Base-by-base conservation (phyloP, 768 basidiomycete genomes). In the Suillus weaverae region DNA sequence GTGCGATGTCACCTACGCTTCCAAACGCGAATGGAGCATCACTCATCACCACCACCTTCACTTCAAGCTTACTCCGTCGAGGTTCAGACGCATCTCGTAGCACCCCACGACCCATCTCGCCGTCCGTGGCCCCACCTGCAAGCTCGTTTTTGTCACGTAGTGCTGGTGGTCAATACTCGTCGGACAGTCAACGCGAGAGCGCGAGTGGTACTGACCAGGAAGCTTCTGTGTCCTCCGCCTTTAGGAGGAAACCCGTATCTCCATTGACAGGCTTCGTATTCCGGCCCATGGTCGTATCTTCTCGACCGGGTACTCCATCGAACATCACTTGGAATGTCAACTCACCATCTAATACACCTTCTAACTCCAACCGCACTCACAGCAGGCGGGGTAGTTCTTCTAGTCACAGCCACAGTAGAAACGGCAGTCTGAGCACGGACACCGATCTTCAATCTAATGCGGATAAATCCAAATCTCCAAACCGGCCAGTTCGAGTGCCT, bases 241-340 rank as follows among this genome's bases (percentile, higher is more conserved):
- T 85, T 41, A 79, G 88, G 68, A 85, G 88, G 39, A 81, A 90
- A 60, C 90, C 91, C 57, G 83, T 84, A n/a, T 92, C 91, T 41
- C 91, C 92, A 6, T 81, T 91, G 41, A 84, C 89, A 38, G 83
- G 80, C 33, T 78, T 83, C 33, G 75, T 85, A 4, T 91, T 81
- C 73, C 90, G 89, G 74, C 82, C 87, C 7, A 79, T 89, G 78
- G 69, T 83, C 8, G 81, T 84, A 30, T 81, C 86, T 62, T 79
- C 83, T 63, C 78, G 81, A 46, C 80, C 84, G 36, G 71, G 72
- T 53, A 90, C 91, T 33, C 91, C 91, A 41, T 92, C 92, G 2
- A 91, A 89, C 72, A 83, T 91, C 61, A 84, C 86, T n/a, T 92
- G 91, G 91, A 85, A 81, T 61, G 69, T 76, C 46, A 76, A 67